Percentiles rank a stretch among this genome's conserved stretches.
These are phyloP conservation scores for Sugiyamaella castrensis DNA, from an alignment of 1,139 yeast genomes.

Conservation along the genomic window DNA sequence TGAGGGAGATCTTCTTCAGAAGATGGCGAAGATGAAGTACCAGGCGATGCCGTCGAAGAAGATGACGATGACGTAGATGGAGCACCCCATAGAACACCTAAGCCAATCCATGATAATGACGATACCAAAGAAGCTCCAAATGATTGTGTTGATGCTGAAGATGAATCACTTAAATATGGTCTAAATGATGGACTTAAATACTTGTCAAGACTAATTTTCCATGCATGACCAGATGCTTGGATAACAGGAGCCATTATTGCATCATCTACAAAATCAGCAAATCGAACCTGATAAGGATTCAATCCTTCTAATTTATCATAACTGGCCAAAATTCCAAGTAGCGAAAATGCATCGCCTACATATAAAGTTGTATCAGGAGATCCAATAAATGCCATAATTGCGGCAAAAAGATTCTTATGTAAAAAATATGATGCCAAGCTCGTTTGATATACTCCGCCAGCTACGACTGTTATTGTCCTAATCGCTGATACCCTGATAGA, in stretches of 20 bases:
- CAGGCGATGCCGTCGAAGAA: neutral
- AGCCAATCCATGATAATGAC: slow-evolving; percentile 17
- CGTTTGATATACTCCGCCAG: slow-evolving; percentile 38
- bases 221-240: slow-evolving; percentile 31
- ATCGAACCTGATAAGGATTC: slow-evolving; percentile 39
- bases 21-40: slow-evolving; percentile 1
- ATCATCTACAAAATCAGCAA: slow-evolving; percentile 42
- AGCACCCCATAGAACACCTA: slow-evolving; percentile 4
- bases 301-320: slow-evolving; percentile 38
- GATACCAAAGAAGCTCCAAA: slow-evolving; percentile 16
- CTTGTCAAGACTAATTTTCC: slow-evolving; percentile 29
- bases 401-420: slow-evolving; percentile 39
- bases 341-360: slow-evolving; percentile 38
- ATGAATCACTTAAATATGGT: slow-evolving; percentile 3
- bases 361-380: slow-evolving; percentile 26
- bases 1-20: slow-evolving; percentile 24
- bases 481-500: slow-evolving; percentile 34
- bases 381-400: slow-evolving; percentile 36
- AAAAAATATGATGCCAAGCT: slow-evolving; percentile 37
- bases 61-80: neutral
- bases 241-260: slow-evolving; percentile 36
- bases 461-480: slow-evolving; percentile 34
- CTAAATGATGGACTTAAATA: slow-evolving; percentile 17
- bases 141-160: neutral
- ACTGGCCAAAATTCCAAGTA: slow-evolving; percentile 40